Conservation (phyloP, 192 early-diverging fungal genomes). For the Gonapodya sp. region DNA sequence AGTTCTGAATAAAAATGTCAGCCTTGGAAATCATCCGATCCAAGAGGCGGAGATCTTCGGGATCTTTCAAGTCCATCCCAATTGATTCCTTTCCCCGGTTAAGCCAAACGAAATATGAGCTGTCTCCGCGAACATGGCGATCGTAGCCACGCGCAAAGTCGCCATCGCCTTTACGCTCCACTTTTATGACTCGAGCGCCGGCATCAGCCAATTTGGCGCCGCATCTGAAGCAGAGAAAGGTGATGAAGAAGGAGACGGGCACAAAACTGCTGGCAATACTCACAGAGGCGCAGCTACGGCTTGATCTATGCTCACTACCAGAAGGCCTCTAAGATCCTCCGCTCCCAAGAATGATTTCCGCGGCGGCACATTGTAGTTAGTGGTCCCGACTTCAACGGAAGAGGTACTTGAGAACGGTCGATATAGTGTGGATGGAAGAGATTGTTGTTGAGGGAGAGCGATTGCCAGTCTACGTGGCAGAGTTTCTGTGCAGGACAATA, state of each 20-base stretch:
- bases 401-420: no score
- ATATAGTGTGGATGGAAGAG: no score
- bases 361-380: no score
- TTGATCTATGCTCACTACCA: constrained; percentile 8
- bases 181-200: constrained; percentile 9
- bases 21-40: constrained; percentile 5
- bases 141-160: constrained; percentile 10
- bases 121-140: background rate
- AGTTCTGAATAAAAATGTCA: constrained; percentile 6
- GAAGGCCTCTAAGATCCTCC: background rate
- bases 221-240: background rate
- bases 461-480: no score
- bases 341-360: background rate
- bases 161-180: background rate
- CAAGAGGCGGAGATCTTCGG: background rate
- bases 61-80: constrained; percentile 5
- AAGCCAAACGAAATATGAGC: constrained; percentile 3
- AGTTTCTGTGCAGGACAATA: no score
- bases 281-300: constrained; percentile 5
- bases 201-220: background rate
- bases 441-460: no score
- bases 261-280: background rate
- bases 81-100: constrained; percentile 9
- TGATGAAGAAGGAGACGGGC: background rate
- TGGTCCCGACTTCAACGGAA: no score